Evolutionary conservation across 148 eudicot species (phyloP), one percentile per base, ranked within the genome.

Genomic region (Pouteria glomerata): DNA sequence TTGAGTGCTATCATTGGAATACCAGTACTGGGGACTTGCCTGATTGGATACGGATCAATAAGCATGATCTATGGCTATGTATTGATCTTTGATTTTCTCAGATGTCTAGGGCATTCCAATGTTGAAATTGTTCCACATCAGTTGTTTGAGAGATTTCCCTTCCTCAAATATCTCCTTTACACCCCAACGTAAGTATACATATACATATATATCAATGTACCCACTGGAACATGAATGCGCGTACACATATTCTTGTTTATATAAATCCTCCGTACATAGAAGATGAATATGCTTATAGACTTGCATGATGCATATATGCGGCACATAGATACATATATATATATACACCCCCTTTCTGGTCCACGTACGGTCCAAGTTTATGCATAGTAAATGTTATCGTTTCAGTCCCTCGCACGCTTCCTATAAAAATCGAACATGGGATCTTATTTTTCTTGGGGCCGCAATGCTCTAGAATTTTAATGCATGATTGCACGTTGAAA

Each of bases 121-220:
- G 76, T 82, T 23, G 97, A 93, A 66, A 62, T 93, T 63, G 61
- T 90, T 70, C 89, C 96, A 16, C 84, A 87, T 75, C 89, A 76
- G 57, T 50, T 89, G 37, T 90, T 88, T 63, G 89, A 90, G 47
- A 77, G 60, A 13, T 44, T 87, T 71, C 92, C 98, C 15, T 56
- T 85, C 74, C 76, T 87, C n/a, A 86, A 56, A 70, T 90, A 87
- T 77, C 65, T 90, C 37, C 63, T 93, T 12, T 84, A 85, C 30
- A 89, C 97, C 13, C 97, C 97, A 14, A 89, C 92, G 98, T 90
- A 82, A 93, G 97, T 79, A 39, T n/a, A 29, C 30, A 6, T 4
- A 1, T 18, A 6, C 18, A 21, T 51, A 24, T 11, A 51, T 18
- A 6, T n/a, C 21, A 18, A 21, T 3, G 19, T 51, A 3, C 56